phyloP scores from a whole-genome alignment of 768 basidiomycete species.

The Fomitopsis serialis region DNA sequence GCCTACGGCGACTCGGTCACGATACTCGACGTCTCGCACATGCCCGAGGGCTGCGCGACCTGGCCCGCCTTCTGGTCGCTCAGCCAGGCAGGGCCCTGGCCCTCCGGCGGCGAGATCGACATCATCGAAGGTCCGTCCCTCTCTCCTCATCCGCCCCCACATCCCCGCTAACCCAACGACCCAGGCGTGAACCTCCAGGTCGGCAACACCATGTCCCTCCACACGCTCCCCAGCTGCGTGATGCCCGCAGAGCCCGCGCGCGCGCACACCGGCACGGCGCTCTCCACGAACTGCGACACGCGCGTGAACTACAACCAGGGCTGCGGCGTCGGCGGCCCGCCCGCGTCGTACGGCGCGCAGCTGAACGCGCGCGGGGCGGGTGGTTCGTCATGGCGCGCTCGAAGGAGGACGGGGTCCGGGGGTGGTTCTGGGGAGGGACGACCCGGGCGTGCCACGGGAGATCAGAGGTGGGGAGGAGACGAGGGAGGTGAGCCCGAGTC shows the following conservation, averaged over 20 bases:
- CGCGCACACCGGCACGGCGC: constrained; percentile 35
- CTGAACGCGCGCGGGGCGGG: constrained; percentile 57
- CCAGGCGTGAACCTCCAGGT: constrained; percentile 43
- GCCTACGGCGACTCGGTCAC: constrained; percentile 43
- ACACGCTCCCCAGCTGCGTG: constrained; percentile 45
- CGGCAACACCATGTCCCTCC: constrained; percentile 47
- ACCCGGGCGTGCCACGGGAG: too few relatives aligned
- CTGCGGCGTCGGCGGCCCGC: constrained; percentile 45
- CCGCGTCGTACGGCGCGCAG: constrained; percentile 38
- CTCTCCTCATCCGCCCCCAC: not conserved
- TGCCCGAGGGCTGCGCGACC: constrained; percentile 54
- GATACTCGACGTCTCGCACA: constrained; percentile 50
- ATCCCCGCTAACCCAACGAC: too few relatives aligned
- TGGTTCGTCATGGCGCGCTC: constrained; percentile 51
- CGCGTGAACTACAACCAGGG: constrained; percentile 51
- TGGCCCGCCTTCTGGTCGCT: constrained; percentile 67
- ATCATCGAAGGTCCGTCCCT: constrained; percentile 45
- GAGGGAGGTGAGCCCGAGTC: too few relatives aligned
- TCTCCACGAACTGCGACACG: constrained; percentile 45
- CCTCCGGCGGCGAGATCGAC: constrained; percentile 55
- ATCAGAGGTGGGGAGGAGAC: too few relatives aligned
- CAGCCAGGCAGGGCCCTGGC: constrained; percentile 49
- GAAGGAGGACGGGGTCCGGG: constrained; percentile 35
- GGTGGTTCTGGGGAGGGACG: constrained; percentile 69
- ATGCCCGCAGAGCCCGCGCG: constrained; percentile 32